Evolutionary conservation across 805 yeast species (phyloP), one percentile per base, ranked within the genome.

Genomic region (Yarrowia sp.): DNA sequence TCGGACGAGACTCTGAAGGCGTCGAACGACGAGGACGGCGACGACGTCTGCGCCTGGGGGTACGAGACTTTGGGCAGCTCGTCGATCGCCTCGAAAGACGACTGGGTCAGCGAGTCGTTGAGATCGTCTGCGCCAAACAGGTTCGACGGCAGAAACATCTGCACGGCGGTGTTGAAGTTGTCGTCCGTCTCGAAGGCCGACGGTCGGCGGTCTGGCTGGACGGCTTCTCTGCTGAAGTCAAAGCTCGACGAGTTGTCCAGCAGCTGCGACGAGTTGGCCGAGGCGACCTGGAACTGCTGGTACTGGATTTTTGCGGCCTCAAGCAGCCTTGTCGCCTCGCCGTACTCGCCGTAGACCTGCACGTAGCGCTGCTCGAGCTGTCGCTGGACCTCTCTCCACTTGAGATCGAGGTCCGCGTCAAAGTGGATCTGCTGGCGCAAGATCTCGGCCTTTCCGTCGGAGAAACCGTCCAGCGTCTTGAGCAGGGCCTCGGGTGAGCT

Each of bases 91-190:
- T 55, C 61, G 24, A 55, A 55, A 12, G 61, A 55, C 13, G 46
- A 38, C 29, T 55, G 46, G 3, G 66, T 66, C 25, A 67, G 65
- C 0, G 69, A 65, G 10, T 65, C 70, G n/a, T 65, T 60, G 29
- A 67, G 27, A 44, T 68, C 71, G 21, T 68, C 71, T 12, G 66
- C 66, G 1, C 65, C 68, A 53, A 72, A 69, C 46, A 77, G 62
- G 56, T 74, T 68, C 2, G 78, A 68, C 2, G 80, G 80, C 16
- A 76, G 63, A 10, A 75, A 68, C 61, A 70, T 69, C 58, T 74
- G 72, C 32, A 74, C 71, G 18, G 74, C 77, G 21, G 73, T 76
- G 36, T 70, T 44, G 8, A 72, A 71, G 6, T 68, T 73, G 12
- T 67, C 73, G n/a, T 63, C 69, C 4, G 68, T 69, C 2, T 61